Evolutionary conservation across 179 eudicot species (phyloP), one percentile per base, ranked within the genome.

Genomic region (Drosera spatulata): DNA sequence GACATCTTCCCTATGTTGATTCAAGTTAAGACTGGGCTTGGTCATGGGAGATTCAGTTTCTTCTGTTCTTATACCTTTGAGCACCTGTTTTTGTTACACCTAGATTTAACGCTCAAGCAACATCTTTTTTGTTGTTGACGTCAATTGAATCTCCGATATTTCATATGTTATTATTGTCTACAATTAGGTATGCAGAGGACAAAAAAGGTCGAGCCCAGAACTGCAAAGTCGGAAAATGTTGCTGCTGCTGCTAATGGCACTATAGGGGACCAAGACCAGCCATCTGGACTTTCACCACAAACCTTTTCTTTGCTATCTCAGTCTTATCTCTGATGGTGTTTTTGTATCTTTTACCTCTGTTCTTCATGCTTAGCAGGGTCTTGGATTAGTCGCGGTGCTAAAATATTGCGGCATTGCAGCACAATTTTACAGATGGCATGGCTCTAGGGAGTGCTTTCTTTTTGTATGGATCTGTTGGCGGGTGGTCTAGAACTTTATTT

Each of bases 381-480:
- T 41, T 43, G 41, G 46, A 6, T 15, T 48, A 59, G 55, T 39
- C 41, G 7, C 3, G 39, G 42, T 38, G 10, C 12, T 60, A 14
- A 11, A n/a, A 49, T 9, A 9, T 45, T 49, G 10, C 8, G 41
- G 52, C 60, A 55, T 10, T 76, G 73, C 98, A 91, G 98, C 95
- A 85, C 66, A 86, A 86, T 73, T 88, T 88, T 71, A 88, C 90
- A 41, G 94, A 88, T 70, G 96, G 94, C 48, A 81, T 88, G 81
- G 96, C 96, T 60, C 71, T 88, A 71, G 94, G 96, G 67, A 88
- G 94, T 75, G 96, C 96, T 66, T 88, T 88, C 73, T 84, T 88
- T 71, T 89, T 91, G 15, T 75, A 91, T 78, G 98, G 98, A 69
- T 84, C 98, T 56, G 82, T 91, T 75, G 98, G 98, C 62, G 95